Conservation (phyloP, 2,329 filamentous ascomycete genomes). For the Fusarium devonianum region DNA sequence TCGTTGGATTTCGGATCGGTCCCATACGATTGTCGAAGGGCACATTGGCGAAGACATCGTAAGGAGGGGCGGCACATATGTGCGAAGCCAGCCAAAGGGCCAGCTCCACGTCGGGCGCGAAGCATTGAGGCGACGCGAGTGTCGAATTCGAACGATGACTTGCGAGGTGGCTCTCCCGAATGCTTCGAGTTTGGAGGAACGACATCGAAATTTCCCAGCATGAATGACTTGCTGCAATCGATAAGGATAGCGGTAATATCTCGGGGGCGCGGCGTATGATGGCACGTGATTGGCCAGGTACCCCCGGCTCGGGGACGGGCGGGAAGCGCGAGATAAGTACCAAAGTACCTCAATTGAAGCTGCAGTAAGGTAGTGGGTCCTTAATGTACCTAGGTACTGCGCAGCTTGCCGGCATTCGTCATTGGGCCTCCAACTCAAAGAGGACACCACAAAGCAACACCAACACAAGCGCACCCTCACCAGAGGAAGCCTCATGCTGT, state of each 20-base stretch:
- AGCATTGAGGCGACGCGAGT: constrained; percentile 40
- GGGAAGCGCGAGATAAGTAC: too few relatives aligned
- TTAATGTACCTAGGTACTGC: too few relatives aligned
- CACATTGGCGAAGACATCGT: constrained; percentile 15
- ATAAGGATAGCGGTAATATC: constrained; percentile 29
- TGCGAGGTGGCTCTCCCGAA: constrained; percentile 7
- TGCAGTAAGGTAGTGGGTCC: too few relatives aligned
- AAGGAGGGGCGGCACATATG: constrained; percentile 11
- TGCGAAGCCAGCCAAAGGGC: constrained; percentile 23
- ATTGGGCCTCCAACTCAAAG: constrained; percentile 26
- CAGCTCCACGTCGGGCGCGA: constrained; percentile 34
- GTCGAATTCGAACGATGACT: constrained; percentile 9
- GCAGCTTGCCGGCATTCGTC: constrained; percentile 26
- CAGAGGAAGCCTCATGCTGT: constrained; percentile 37
- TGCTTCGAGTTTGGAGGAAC: neutral
- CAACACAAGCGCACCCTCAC: constrained; percentile 22
- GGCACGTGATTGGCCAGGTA: constrained; percentile 33
- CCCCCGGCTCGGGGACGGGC: neutral
- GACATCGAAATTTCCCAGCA: constrained; percentile 22
- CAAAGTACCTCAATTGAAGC: too few relatives aligned
- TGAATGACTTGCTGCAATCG: constrained; percentile 18
- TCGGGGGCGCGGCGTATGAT: constrained; percentile 1
- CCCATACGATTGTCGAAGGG: constrained; percentile 23
- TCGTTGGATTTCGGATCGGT: constrained; percentile 13
- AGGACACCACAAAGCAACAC: constrained; percentile 32